Base-by-base conservation (phyloP, 2,329 filamentous ascomycete species). In the Neonectria ditissima region DNA sequence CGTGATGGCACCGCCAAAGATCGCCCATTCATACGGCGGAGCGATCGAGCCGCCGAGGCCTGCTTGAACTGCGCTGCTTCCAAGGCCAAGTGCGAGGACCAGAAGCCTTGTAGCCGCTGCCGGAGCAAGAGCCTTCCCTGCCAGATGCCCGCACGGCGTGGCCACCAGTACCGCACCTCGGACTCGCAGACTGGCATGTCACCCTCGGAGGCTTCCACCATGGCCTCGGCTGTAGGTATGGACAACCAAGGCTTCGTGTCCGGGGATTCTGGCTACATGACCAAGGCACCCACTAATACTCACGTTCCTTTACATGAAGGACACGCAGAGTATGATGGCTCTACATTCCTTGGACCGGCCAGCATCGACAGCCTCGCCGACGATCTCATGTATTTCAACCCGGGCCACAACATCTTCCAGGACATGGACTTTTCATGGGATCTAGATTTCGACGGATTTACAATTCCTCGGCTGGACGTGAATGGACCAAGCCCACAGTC, bases 61-160 rank as follows among this genome's bases (percentile, higher is more conserved):
- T 73, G 71, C 47, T 55, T 73, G 28, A 73, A 73, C 51, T 73
- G 71, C 30, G 71, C 71, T 37, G 71, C 71, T 14, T 73, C 71
- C 43, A 73, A 73, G 39, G 71, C 71, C 14, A 73, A 73, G 43
- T 73, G 71, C 34, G 71, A 73, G 28, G 71, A 73, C 26, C 71
- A 73, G 54, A 73, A 73, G 43, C 71, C 71, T 4, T 73, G 71
- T 34, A 69, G 66, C 45, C 71, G 71, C n/a, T 73, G 71, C 32
- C 70, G 71, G 11, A 73, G 51, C 50, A 73, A 73, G 62, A 72
- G 68, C 26, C 59, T 73, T 37, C 54, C 63, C 26, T 73, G 71
- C 24, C 70, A 73, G 55, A 73, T 73, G 70, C 70, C 70, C 30
- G 59, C 63, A n/a, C 65, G 70, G 47, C 70, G 70, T 3, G 64